phyloP scores from a whole-genome alignment of 208 protist genomes.

The Angomonas ambiguus region DNA sequence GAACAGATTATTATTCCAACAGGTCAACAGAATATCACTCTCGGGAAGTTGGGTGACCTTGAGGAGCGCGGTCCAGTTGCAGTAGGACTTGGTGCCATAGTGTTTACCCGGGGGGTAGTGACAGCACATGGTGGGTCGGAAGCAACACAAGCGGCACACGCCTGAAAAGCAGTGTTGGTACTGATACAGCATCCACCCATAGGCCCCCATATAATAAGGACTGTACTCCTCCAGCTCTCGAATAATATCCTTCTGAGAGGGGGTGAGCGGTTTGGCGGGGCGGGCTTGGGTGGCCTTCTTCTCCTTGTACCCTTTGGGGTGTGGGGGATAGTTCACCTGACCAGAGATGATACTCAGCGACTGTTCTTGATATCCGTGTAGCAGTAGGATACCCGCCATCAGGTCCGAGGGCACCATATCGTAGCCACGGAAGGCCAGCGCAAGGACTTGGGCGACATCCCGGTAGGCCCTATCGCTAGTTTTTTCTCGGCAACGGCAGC shows the following conservation, averaged over 20 bases:
- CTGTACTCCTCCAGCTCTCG: conserved; percentile 56
- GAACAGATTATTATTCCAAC: conserved; percentile 65
- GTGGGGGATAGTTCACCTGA: conserved; percentile 30
- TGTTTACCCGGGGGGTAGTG: conserved; percentile 35
- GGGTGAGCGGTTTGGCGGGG: conserved; percentile 29
- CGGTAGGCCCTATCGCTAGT: conserved; percentile 45
- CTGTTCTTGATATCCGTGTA: conserved; percentile 59
- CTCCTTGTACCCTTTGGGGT: conserved; percentile 29
- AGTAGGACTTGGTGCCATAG: conserved; percentile 43
- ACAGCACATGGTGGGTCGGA: conserved; percentile 70
- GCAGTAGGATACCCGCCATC: conserved; percentile 73
- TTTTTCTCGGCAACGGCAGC: conserved; percentile 33
- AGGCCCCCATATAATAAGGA: conserved; percentile 70
- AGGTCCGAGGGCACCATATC: conserved; percentile 86
- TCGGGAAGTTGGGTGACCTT: conserved; percentile 45
- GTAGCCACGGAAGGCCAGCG: conserved; percentile 68
- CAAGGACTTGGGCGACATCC: conserved; percentile 58
- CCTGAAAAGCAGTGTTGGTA: conserved; percentile 61
- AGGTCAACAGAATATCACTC: conserved; percentile 66
- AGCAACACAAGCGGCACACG: conserved; percentile 47
- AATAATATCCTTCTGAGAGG: conserved; percentile 26
- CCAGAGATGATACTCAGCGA: conserved; percentile 22
- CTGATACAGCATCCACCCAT: conserved; percentile 72
- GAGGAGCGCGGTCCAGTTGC: conserved; percentile 62
- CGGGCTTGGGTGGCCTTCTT: conserved; percentile 47